phyloP scores from a whole-genome alignment of 2,329 filamentous ascomycete genomes.

The Scedosporium apiospermum region DNA sequence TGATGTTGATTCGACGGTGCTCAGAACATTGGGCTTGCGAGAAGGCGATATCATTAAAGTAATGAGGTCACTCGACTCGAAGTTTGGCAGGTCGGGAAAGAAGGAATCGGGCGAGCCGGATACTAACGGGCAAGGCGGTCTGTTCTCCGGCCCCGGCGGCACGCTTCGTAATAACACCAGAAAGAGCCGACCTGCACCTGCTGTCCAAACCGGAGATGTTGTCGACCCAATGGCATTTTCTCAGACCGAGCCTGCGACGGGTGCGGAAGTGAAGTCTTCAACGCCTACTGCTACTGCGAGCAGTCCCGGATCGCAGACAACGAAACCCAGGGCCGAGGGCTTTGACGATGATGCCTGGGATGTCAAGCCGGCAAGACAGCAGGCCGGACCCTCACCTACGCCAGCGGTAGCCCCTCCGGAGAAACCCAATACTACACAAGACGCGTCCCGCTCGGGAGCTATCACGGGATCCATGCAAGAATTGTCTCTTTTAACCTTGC shows the following conservation, averaged over 20 bases:
- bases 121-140: constrained; percentile 48
- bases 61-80: constrained; percentile 78
- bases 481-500: constrained; percentile 42
- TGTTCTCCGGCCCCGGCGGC: constrained; percentile 92
- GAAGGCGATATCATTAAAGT: constrained; percentile 96
- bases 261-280: constrained; percentile 7
- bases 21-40: constrained; percentile 84
- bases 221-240: constrained; percentile 83
- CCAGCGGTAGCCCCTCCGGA: constrained; percentile 20
- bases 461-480: constrained; percentile 57
- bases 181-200: constrained; percentile 78
- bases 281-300: constrained; percentile 16
- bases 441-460: background rate
- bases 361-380: constrained; percentile 51
- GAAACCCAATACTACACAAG: constrained; percentile 41
- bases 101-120: constrained; percentile 51
- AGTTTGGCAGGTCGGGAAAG: constrained; percentile 56
- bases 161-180: constrained; percentile 87
- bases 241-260: constrained; percentile 32
- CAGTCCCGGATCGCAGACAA: constrained; percentile 14
- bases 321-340: constrained; percentile 35
- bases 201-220: constrained; percentile 76
- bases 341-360: constrained; percentile 99
- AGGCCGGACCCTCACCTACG: background rate
- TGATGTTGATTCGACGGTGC: constrained; percentile 73